Conservation (phyloP, 768 basidiomycete genomes). For the Infundibulicybe gibba region DNA sequence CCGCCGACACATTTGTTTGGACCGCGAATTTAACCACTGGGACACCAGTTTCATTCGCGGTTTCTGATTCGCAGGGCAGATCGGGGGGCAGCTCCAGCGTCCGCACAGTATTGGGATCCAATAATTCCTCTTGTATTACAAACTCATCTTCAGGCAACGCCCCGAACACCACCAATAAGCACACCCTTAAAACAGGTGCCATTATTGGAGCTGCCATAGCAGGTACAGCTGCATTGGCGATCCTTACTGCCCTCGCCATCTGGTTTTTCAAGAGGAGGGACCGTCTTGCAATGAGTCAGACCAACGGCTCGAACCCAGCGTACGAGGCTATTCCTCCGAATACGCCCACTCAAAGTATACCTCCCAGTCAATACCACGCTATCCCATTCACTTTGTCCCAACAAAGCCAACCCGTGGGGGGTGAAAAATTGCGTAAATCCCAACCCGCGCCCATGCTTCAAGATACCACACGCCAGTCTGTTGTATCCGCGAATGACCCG, state of each 20-base stretch:
- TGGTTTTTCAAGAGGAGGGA: constrained; percentile 10
- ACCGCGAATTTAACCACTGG: constrained; percentile 51
- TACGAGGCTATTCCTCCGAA: too few relatives aligned
- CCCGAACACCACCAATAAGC: too few relatives aligned
- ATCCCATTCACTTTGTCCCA: too few relatives aligned
- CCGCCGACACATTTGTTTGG: constrained; percentile 45
- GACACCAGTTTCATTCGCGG: constrained; percentile 53
- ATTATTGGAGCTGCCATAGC: constrained; percentile 13
- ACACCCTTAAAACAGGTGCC: constrained; percentile 5
- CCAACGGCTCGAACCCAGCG: too few relatives aligned
- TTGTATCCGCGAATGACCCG: too few relatives aligned
- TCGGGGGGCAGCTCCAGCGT: constrained; percentile 61
- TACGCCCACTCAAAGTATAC: too few relatives aligned
- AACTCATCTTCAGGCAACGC: constrained; percentile 3
- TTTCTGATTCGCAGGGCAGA: constrained; percentile 46
- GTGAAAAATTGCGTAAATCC: too few relatives aligned
- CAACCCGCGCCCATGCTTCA: too few relatives aligned
- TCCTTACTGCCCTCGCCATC: constrained; percentile 6
- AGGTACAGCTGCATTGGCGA: constrained; percentile 7
- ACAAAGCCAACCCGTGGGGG: too few relatives aligned
- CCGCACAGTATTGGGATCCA: constrained; percentile 15
- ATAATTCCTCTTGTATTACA: constrained; percentile 16
- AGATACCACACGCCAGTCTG: too few relatives aligned
- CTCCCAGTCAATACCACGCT: too few relatives aligned
- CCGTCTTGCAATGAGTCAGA: too few relatives aligned